phyloP scores from a whole-genome alignment of 1,284 basidiomycete species.

The Agaricales sp. region DNA sequence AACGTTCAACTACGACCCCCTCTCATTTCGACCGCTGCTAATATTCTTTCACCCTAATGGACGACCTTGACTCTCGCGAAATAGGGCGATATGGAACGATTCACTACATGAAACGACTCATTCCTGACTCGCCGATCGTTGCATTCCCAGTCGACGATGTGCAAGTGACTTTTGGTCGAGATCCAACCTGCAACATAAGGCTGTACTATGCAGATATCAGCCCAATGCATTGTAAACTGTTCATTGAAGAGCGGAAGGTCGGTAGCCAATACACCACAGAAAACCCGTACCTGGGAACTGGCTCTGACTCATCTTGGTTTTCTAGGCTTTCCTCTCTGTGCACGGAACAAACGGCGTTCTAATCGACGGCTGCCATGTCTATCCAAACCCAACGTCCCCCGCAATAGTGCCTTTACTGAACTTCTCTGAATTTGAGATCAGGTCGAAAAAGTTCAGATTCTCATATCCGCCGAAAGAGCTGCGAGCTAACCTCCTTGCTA shows the following conservation, averaged over 20 bases:
- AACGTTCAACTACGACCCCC: too few relatives aligned
- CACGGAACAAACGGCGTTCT: constrained; percentile 44
- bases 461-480: constrained; percentile 64
- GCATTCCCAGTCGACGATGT: constrained; percentile 63
- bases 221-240: constrained; percentile 54
- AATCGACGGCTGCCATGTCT: constrained; percentile 53
- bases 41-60: too few relatives aligned
- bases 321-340: constrained; percentile 55
- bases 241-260: constrained; percentile 48
- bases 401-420: constrained; percentile 52
- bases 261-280: too few relatives aligned
- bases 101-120: constrained; percentile 42
- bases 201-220: constrained; percentile 58
- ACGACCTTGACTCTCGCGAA: constrained; percentile 18
- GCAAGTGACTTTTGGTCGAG: constrained; percentile 55
- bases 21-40: too few relatives aligned
- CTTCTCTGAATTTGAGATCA: constrained; percentile 55
- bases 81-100: constrained; percentile 53
- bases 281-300: not conserved
- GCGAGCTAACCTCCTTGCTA: constrained; percentile 41
- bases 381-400: constrained; percentile 30
- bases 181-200: constrained; percentile 49
- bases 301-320: not conserved
- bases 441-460: constrained; percentile 57
- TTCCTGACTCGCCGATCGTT: constrained; percentile 35